Base-by-base conservation (phyloP, 2,329 filamentous ascomycete species). In the Parafenestella ontariensis region DNA sequence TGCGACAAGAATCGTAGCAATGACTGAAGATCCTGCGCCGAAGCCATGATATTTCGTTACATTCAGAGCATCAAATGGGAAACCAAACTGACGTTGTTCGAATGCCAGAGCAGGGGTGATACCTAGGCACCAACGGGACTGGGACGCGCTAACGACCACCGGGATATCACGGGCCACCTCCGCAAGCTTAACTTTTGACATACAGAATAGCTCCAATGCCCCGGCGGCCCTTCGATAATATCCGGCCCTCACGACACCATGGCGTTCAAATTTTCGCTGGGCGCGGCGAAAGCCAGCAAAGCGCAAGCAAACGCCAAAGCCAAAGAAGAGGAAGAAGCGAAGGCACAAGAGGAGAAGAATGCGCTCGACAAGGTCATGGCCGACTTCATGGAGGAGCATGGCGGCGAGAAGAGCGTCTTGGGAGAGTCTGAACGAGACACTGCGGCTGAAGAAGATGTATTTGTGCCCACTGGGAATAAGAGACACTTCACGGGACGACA, bases 1-100 rank as follows among this genome's bases (percentile, higher is more conserved):
- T 85, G 80, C 1, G 82, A 82, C 21, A 87, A 73, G 59, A 87
- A 87, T 11, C 84, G 82, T 29, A 87, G 74, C 13, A 87, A 69
- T 13, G 72, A 62, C 65, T 82, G 80, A 5, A 82, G 62, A 39
- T 79, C 74, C 17, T 66, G 62, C 28, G 71, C 54, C 3, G 67
- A 69, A n/a, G 73, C 52, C 73, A 76, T 77, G 31, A 18, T 56
- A 17, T 21, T 18, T 15, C 23, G 15, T 31, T 15, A n/a, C 8
- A 13, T 23, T 21, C 6, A 7, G 9, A 13, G 7, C 11, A 24
- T 15, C 3, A 15, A 34, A n/a, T 34, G 15, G 31, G 15, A 3
- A 5, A 23, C 37, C 18, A 24, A 1, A 24, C 37, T 55, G 52
- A 51, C 46, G 52, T 58, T 52, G 28, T 29, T n/a, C 8, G 37